phyloP scores from a whole-genome alignment of 2,329 filamentous ascomycete genomes.

The Pseudocercospora fuligena region DNA sequence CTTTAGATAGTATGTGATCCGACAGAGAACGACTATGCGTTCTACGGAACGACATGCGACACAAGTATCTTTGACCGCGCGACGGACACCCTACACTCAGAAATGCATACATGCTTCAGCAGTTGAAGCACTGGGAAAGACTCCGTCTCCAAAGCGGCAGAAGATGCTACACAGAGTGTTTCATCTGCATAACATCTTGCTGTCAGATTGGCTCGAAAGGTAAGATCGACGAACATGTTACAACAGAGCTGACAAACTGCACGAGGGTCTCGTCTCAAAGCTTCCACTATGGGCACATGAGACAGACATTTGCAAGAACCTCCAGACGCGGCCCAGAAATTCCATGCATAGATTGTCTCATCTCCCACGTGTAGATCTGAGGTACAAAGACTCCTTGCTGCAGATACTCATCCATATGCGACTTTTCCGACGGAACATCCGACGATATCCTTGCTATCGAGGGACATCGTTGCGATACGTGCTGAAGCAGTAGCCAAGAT shows the following conservation, averaged over 20 bases:
- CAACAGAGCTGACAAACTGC: background rate
- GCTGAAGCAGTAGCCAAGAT: background rate
- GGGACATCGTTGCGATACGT: background rate
- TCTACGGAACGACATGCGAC: too few species aligned
- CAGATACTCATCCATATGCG: background rate
- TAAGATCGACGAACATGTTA: background rate
- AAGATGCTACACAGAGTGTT: background rate
- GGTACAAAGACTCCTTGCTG: background rate
- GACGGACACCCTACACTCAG: background rate
- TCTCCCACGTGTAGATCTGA: background rate
- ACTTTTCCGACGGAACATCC: background rate
- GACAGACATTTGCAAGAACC: background rate
- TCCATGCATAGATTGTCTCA: background rate
- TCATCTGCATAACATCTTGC: background rate
- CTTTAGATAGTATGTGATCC: too few species aligned
- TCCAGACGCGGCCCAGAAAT: background rate
- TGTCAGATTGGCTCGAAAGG: background rate
- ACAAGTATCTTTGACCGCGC: too few species aligned
- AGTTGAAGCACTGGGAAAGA: background rate
- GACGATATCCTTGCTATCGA: background rate
- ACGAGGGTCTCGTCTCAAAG: background rate
- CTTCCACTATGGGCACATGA: background rate
- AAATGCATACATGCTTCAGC: background rate
- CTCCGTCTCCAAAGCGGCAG: background rate
- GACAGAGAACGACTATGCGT: too few species aligned